phyloP scores from a whole-genome alignment of 2,329 filamentous ascomycete genomes.

The Kalmusia sp. region DNA sequence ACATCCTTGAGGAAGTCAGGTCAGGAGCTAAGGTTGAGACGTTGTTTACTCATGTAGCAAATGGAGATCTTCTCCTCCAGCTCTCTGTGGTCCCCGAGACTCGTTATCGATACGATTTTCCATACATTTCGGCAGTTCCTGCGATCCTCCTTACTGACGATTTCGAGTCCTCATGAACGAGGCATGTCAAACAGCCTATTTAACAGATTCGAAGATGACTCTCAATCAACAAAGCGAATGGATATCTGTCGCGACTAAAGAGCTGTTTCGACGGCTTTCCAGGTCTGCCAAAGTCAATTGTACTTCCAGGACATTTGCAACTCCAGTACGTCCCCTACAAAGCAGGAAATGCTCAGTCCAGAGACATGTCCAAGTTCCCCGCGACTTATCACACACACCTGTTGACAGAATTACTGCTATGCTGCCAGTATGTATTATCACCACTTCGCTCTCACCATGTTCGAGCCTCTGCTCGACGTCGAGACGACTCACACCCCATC shows the following conservation, averaged over 20 bases:
- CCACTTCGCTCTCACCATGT: constrained; percentile 14
- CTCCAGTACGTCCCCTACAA: constrained; percentile 19
- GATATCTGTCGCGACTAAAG: constrained; percentile 12
- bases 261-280: constrained; percentile 14
- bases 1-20: no score
- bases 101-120: constrained; percentile 22
- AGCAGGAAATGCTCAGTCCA: background rate
- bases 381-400: background rate
- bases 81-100: constrained; percentile 19
- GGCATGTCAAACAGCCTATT: constrained; percentile 7
- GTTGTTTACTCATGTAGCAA: background rate
- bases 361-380: background rate
- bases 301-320: constrained; percentile 17
- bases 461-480: constrained; percentile 8
- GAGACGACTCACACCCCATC: constrained; percentile 1
- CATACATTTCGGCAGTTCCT: constrained; percentile 16
- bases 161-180: constrained; percentile 19
- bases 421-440: constrained; percentile 12
- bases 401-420: background rate
- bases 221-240: constrained; percentile 9
- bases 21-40: background rate
- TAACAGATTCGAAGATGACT: constrained; percentile 1
- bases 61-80: constrained; percentile 15
- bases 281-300: constrained; percentile 7
- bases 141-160: constrained; percentile 10